Evolutionary conservation across 2,329 filamentous ascomycete genomes (phyloP).

Genomic region (Penicillium brevicompactum): DNA sequence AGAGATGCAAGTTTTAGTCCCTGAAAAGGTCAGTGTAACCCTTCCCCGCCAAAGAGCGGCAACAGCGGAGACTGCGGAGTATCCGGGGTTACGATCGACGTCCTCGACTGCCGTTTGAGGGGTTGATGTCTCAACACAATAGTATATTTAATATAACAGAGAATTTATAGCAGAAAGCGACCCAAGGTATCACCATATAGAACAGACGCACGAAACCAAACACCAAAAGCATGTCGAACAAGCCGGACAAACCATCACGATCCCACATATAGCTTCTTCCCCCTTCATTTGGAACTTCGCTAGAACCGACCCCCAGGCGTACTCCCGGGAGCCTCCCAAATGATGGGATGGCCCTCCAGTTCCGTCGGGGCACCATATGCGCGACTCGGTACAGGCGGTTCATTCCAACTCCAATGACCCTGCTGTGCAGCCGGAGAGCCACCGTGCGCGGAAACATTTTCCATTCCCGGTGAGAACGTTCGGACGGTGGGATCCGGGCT

Average conservation of each 20-base stretch:
- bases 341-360: slow-evolving; percentile 16
- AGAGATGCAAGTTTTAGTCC: not conserved
- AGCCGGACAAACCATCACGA: not conserved
- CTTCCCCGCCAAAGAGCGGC: not conserved
- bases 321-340: slow-evolving; percentile 6
- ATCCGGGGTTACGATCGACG: too few relatives aligned
- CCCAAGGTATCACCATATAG: not conserved
- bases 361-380: slow-evolving; percentile 13
- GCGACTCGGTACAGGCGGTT: slow-evolving; percentile 1
- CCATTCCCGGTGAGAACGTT: slow-evolving; percentile 8
- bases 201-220: not conserved
- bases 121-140: not conserved
- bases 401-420: slow-evolving; percentile 21
- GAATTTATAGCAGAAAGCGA: not conserved
- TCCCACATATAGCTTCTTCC: not conserved
- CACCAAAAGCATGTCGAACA: not conserved
- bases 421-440: slow-evolving; percentile 6
- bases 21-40: too few relatives aligned
- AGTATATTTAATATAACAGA: not conserved
- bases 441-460: not conserved
- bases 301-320: not conserved
- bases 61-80: too few relatives aligned
- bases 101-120: not conserved
- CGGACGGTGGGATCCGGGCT: slow-evolving; percentile 11
- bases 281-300: not conserved